Base-by-base conservation (phyloP, 176 grass and related monocot genomes). In the Themeda triandra region DNA sequence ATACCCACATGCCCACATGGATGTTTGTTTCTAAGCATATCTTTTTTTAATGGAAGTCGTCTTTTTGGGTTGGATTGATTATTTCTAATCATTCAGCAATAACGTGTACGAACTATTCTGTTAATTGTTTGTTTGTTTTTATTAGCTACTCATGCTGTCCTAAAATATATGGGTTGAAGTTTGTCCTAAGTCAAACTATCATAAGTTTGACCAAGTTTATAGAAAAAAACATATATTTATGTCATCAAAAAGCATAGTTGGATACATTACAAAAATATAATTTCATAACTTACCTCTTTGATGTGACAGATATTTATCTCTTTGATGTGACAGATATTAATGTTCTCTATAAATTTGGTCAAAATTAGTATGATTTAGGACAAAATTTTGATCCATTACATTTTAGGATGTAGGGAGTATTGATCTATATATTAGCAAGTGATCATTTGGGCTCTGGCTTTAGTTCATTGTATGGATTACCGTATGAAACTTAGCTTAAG, bases 1-100 rank as follows among this genome's bases (percentile, higher is more conserved):
- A 67, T 59, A 2, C 14, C 48, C 66, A 29, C 21, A 36, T 68
- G 23, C 13, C 41, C 9, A 19, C 19, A 56, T 60, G 74, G 44
- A 13, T 4, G 1, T 8, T 39, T 44, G 24, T 54, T 80, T 67
- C 44, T 4, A 25, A 8, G 4, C 36, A 1, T 13, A 10, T 39
- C 10, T 56, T 66, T 64, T 58, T 32, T 39, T 39, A 3, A 10
- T 76, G 5, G 56, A 81, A 7, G 8, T 28, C 7, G 8, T 28
- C 24, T 62, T 62, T n/a, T 13, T 9, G n/a, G 13, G 11, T 9
- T 42, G 4, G n/a, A 75, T 67, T 32, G 24, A 41, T 39, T 5
- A 77, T 87, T 53, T 75, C n/a, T 24, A 64, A n/a, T 65, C 28
- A 66, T 74, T 74, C 15, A 80, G 44, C 3, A 44, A 66, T 44